These are phyloP conservation scores for Aureobasidium sp. DNA, from an alignment of 2,329 filamentous ascomycete genomes.

Conservation along the genomic window DNA sequence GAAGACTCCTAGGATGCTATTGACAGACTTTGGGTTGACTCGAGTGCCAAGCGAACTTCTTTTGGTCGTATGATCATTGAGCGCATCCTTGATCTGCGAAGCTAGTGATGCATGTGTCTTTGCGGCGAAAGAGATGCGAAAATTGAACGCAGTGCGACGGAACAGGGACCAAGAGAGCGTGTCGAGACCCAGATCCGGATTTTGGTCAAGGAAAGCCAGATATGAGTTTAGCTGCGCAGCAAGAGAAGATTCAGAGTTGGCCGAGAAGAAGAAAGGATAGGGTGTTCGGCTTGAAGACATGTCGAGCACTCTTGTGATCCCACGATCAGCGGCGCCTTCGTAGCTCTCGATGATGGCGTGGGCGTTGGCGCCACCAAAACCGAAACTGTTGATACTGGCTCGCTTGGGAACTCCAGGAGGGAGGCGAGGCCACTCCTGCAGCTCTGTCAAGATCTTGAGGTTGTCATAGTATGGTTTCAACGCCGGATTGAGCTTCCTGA, in stretches of 20 bases:
- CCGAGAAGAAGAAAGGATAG: background rate
- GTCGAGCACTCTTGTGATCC: no score
- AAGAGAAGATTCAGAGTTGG: no score
- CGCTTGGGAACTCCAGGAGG: slow-evolving; percentile 35
- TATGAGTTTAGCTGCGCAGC: no score
- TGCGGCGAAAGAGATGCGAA: no score
- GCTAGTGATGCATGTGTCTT: no score
- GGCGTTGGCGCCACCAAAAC: slow-evolving; percentile 24
- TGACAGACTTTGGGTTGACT: no score
- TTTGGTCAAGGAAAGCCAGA: no score
- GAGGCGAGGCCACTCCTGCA: slow-evolving; percentile 28
- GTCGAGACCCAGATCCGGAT: no score
- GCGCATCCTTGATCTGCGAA: no score
- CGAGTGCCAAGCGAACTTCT: background rate
- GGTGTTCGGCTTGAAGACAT: background rate
- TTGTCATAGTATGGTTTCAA: background rate
- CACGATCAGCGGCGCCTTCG: background rate
- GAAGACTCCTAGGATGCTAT: slow-evolving; percentile 21
- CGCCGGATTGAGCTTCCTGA: slow-evolving; percentile 13
- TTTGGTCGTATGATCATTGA: no score
- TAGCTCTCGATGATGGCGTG: slow-evolving; percentile 15
- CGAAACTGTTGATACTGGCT: slow-evolving; percentile 21
- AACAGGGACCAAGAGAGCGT: no score
- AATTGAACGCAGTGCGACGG: no score
- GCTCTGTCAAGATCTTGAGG: background rate